phyloP scores from a whole-genome alignment of 495 filamentous ascomycete species.

The Podospora anserina region DNA sequence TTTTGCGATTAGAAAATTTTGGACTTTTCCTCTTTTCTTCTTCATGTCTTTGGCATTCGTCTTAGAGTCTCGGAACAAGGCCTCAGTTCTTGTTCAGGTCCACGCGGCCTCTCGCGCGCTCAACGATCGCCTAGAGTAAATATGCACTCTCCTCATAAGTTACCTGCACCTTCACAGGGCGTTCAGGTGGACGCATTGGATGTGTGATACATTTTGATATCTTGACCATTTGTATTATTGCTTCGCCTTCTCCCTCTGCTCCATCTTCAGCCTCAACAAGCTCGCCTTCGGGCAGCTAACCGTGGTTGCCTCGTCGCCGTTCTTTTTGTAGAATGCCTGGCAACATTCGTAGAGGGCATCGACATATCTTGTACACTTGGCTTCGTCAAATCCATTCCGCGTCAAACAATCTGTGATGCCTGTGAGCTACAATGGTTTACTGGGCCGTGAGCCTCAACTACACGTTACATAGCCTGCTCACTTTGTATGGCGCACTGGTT shows the following conservation, averaged over 20 bases:
- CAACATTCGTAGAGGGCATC: conserved; percentile 97
- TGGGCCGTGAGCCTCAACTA: background rate
- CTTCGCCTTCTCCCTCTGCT: conserved; percentile 59
- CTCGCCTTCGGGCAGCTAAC: conserved; percentile 82
- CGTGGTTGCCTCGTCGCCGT: conserved; percentile 72
- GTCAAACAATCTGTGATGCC: conserved; percentile 65
- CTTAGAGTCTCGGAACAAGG: conserved; percentile 99
- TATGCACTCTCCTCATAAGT: conserved; percentile 60
- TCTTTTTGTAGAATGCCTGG: conserved; percentile 76
- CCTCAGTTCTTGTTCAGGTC: conserved; percentile 95
- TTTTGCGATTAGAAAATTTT: conserved; percentile 22
- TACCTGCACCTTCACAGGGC: conserved; percentile 49
- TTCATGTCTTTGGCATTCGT: conserved; percentile 87
- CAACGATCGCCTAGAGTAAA: conserved; percentile 94
- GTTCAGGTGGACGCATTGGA: conserved; percentile 48
- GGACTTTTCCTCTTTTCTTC: conserved; percentile 51
- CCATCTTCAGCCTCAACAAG: conserved; percentile 80
- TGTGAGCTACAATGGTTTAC: background rate
- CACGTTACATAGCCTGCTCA: conserved; percentile 31
- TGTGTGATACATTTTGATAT: conserved; percentile 42
- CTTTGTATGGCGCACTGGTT: conserved; percentile 84
- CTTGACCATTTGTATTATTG: conserved; percentile 14
- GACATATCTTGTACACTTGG: conserved; percentile 73
- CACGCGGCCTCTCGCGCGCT: conserved; percentile 87
- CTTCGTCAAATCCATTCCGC: conserved; percentile 84